phyloP scores from a whole-genome alignment of 2,329 filamentous ascomycete genomes.

The Cylindrodendrum hubeiense region DNA sequence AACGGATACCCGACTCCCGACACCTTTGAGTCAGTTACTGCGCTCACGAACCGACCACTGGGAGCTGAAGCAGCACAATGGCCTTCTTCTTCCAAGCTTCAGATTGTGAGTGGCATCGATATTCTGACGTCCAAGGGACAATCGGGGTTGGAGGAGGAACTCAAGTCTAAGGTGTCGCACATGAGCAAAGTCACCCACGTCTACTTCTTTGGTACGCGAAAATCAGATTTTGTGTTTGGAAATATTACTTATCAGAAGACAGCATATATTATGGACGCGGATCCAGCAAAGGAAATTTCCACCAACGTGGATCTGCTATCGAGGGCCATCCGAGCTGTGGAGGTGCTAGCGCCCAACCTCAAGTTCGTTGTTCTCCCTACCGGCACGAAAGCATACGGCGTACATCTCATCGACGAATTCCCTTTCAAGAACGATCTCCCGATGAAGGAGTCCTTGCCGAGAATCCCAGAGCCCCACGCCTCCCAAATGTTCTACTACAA shows the following conservation, averaged over 20 bases:
- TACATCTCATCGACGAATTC: slow-evolving; percentile 46
- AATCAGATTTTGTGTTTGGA: neutral
- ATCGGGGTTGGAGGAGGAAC: slow-evolving; percentile 46
- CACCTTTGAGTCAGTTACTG: slow-evolving; percentile 58
- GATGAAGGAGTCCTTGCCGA: slow-evolving; percentile 52
- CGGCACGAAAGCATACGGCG: slow-evolving; percentile 55
- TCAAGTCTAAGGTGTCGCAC: slow-evolving; percentile 50
- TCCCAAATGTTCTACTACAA: slow-evolving; percentile 61
- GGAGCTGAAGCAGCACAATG: slow-evolving; percentile 43
- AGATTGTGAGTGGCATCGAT: slow-evolving; percentile 51
- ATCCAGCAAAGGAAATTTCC: slow-evolving; percentile 46
- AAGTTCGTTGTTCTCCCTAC: slow-evolving; percentile 56
- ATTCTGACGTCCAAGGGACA: slow-evolving; percentile 46
- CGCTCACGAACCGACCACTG: slow-evolving; percentile 60
- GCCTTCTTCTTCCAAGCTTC: slow-evolving; percentile 47
- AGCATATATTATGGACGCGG: slow-evolving; percentile 52
- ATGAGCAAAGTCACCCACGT: slow-evolving; percentile 56
- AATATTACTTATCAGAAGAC: slow-evolving; percentile 1
- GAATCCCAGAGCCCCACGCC: slow-evolving; percentile 56
- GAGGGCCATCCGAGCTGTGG: slow-evolving; percentile 53
- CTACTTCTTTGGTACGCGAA: slow-evolving; percentile 53
- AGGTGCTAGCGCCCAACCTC: slow-evolving; percentile 51
- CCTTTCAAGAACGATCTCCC: slow-evolving; percentile 50
- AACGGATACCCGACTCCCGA: slow-evolving; percentile 58
- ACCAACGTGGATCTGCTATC: slow-evolving; percentile 55